phyloP scores from a whole-genome alignment of 2,329 filamentous ascomycete species.

The Diplocarpon mali region DNA sequence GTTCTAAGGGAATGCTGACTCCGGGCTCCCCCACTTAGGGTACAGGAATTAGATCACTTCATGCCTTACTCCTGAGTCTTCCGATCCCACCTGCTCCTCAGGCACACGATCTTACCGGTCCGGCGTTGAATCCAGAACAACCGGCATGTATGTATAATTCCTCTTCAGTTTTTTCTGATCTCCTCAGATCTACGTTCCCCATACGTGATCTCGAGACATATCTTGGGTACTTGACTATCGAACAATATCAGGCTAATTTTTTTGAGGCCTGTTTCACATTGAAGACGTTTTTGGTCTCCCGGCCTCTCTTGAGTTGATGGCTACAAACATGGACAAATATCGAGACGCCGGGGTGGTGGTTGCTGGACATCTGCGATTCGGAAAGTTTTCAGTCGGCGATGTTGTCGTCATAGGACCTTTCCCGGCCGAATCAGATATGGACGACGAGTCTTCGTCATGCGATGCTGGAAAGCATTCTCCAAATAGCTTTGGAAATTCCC shows the following conservation, averaged over 20 bases:
- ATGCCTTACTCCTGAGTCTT: constrained; percentile 67
- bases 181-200: no score
- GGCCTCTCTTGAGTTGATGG: constrained; percentile 43
- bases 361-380: constrained; percentile 74
- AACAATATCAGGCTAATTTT: no score
- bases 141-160: constrained; percentile 33
- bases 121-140: constrained; percentile 44
- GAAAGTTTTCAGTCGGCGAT: constrained; percentile 67
- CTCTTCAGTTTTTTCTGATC: no score
- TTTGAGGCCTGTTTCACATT: constrained; percentile 59
- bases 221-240: no score
- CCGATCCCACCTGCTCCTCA: constrained; percentile 53
- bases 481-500: constrained; percentile 35
- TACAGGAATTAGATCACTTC: constrained; percentile 67
- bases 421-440: constrained; percentile 40
- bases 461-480: constrained; percentile 34
- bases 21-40: constrained; percentile 36
- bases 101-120: constrained; percentile 41
- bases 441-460: constrained; percentile 23
- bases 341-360: constrained; percentile 58
- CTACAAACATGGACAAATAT: constrained; percentile 30
- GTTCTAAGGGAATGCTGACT: no score
- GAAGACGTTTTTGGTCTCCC: constrained; percentile 80
- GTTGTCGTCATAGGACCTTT: constrained; percentile 72
- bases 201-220: no score